Evolutionary conservation across 345 rosid species (phyloP).

Genomic region (Salix udensis): DNA sequence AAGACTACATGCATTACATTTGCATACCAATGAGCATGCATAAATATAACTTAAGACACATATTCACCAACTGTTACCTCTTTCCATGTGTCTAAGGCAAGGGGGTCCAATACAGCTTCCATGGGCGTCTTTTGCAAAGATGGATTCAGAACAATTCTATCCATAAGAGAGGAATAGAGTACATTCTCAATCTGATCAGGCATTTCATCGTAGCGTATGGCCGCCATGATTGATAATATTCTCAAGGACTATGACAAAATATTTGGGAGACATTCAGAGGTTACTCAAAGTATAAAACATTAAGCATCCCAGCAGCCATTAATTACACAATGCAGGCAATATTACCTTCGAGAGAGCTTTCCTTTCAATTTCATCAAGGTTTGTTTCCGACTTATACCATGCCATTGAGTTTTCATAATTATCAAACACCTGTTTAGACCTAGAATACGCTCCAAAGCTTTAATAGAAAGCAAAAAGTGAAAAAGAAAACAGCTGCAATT

Average conservation of each 20-base stretch:
- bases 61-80: slow-evolving; percentile 37
- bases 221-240: slow-evolving; percentile 57
- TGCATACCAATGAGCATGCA: neutral
- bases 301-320: too few relatives aligned
- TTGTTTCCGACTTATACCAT: slow-evolving; percentile 57
- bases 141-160: slow-evolving; percentile 29
- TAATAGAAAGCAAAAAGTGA: neutral
- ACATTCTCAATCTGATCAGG: slow-evolving; percentile 51
- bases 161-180: slow-evolving; percentile 55
- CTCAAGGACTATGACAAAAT: slow-evolving; percentile 44
- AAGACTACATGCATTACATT: neutral
- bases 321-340: slow-evolving; percentile 5
- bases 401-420: slow-evolving; percentile 64
- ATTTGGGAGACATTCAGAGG: slow-evolving; percentile 4
- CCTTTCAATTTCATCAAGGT: slow-evolving; percentile 53
- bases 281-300: too few relatives aligned
- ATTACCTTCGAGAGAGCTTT: slow-evolving; percentile 64
- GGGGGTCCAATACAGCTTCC: slow-evolving; percentile 45
- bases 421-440: slow-evolving; percentile 61
- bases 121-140: slow-evolving; percentile 33
- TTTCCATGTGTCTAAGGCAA: slow-evolving; percentile 69
- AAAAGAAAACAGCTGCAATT: neutral
- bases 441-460: slow-evolving; percentile 24
- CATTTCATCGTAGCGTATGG: slow-evolving; percentile 18
- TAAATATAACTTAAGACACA: neutral